Evolutionary conservation across 805 yeast genomes (phyloP).

Genomic region (Candida corydali): DNA sequence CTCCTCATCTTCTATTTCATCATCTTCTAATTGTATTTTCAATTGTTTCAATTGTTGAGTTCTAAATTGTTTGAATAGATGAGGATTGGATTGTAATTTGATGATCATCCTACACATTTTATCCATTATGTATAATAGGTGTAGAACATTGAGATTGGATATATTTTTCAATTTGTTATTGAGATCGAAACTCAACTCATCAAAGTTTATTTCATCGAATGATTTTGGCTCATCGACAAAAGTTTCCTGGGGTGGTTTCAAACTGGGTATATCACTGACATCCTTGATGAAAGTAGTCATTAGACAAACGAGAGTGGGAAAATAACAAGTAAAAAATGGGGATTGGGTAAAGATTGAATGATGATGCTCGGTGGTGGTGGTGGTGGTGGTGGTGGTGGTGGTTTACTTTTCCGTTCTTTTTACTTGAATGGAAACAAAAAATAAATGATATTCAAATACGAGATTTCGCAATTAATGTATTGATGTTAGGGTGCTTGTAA

Average conservation of each 20-base stretch:
- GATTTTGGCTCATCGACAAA: constrained; percentile 37
- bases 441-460: too few species aligned
- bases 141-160: constrained; percentile 30
- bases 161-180: constrained; percentile 26
- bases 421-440: too few species aligned
- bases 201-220: constrained; percentile 28
- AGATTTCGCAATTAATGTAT: too few species aligned
- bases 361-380: too few species aligned
- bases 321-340: too few species aligned
- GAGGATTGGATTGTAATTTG: constrained; percentile 22
- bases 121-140: constrained; percentile 28
- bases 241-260: constrained; percentile 35
- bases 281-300: constrained; percentile 6
- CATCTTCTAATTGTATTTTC: constrained; percentile 2
- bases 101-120: constrained; percentile 30
- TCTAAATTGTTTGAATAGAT: constrained; percentile 21
- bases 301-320: too few species aligned
- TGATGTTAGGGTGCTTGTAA: too few species aligned
- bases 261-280: constrained; percentile 25
- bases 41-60: constrained; percentile 19
- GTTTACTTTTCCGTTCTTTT: too few species aligned
- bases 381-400: too few species aligned
- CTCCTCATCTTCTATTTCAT: constrained; percentile 1
- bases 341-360: too few species aligned
- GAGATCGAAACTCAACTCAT: constrained; percentile 33